These are phyloP conservation scores for Trypanosoma cruzi DNA, from an alignment of 208 protist genomes.

Conservation along the genomic window DNA sequence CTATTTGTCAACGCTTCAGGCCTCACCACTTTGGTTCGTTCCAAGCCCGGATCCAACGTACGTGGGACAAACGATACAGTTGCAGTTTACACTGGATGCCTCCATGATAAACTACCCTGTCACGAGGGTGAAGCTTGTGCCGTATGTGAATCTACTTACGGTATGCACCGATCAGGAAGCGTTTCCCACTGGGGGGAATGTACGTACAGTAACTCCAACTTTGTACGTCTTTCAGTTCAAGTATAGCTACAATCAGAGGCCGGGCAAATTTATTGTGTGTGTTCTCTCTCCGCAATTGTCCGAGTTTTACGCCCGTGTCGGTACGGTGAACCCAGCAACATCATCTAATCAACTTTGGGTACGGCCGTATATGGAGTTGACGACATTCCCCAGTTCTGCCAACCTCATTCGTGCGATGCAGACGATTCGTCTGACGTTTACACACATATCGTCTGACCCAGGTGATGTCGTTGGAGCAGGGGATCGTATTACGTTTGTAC, in stretches of 20 bases:
- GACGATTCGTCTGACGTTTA: conserved; percentile 72
- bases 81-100: conserved; percentile 34
- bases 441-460: conserved; percentile 36
- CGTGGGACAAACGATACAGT: conserved; percentile 79
- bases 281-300: conserved; percentile 51
- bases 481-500: conserved; percentile 74
- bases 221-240: conserved; percentile 74
- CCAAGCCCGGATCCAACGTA: conserved; percentile 66
- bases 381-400: conserved; percentile 48
- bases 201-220: conserved; percentile 34
- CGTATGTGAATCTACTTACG: conserved; percentile 53
- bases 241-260: conserved; percentile 67
- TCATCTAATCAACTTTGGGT: conserved; percentile 57
- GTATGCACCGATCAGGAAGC: conserved; percentile 48
- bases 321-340: conserved; percentile 4
- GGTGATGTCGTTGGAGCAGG: conserved; percentile 62
- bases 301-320: conserved; percentile 18
- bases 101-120: conserved; percentile 56
- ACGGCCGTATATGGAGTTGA: conserved; percentile 74
- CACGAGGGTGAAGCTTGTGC: conserved; percentile 72
- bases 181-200: conserved; percentile 43
- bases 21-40: conserved; percentile 54
- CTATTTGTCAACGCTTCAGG: conserved; percentile 52
- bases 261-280: conserved; percentile 73
- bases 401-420: conserved; percentile 64